Evolutionary conservation across 1,284 basidiomycete species (phyloP), one percentile per base, ranked within the genome.

Genomic region (Tylopilus orsonianus): DNA sequence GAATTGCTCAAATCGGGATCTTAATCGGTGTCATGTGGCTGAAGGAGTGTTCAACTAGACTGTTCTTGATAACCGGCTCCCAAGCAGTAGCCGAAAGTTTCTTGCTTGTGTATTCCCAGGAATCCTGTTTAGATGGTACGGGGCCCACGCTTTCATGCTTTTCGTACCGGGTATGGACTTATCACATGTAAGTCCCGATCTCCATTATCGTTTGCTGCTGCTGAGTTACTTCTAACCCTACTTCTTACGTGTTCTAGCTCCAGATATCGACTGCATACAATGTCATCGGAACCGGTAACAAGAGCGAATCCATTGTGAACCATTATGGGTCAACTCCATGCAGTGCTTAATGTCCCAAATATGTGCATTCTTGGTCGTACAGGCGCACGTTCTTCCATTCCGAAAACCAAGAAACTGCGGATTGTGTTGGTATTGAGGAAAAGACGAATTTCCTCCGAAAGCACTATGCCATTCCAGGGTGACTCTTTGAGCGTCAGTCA

Each of bases 121-220:
- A 7, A 41, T 24, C 33, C 37, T 38, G 36, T 26, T 36, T 36
- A 2, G 32, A 26, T 44, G 24, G 37, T 32, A 10, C 27, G 19
- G 36, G 23, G 27, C 30, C 37, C 52, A 47, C 34, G 22, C 30
- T 46, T 26, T 32, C 27, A 20, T 35, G 4, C 24, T 27, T 34
- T n/a, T 18, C n/a, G n/a, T n/a, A n/a, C n/a, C n/a, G n/a, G 12
- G 33, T 16, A 24, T 18, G 39, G 23, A 19, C 56, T 45, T 56
- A 58, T 59, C 37, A 52, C 52, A 46, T 58, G 53, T 57, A 50
- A 58, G 32, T 44, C 24, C 12, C 26, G 36, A 19, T 33, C 24
- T 34, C 16, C n/a, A 35, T 44, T 41, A 32, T 37, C 44, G 23
- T 18, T 24, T 30, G 45, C 12, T 29, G 29, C 29, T 35, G 19